phyloP scores from a whole-genome alignment of 306 rosid genomes.

The Abrus precatorius region DNA sequence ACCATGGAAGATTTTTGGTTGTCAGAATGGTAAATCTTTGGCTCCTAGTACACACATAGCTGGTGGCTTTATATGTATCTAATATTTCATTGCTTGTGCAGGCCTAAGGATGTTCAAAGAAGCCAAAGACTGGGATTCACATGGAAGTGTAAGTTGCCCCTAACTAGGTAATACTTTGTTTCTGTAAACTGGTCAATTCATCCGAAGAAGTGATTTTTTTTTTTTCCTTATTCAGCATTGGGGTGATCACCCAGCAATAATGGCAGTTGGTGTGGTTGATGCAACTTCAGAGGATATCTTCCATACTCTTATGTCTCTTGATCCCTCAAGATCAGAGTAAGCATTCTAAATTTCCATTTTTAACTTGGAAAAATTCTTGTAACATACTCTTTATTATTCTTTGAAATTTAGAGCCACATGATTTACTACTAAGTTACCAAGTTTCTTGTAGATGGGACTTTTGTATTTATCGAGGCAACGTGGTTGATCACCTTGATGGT shows the following conservation, averaged over 20 bases:
- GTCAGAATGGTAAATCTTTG: conserved; percentile 77
- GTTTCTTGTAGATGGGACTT: conserved; percentile 91
- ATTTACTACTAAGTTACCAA: conserved; percentile 47
- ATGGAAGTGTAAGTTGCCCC: conserved; percentile 64
- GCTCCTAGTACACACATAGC: conserved; percentile 43
- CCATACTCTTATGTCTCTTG: conserved; percentile 83
- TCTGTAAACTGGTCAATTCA: not conserved
- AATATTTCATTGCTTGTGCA: conserved; percentile 49
- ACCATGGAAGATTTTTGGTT: conserved; percentile 94
- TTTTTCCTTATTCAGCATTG: conserved; percentile 64
- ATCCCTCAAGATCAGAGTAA: conserved; percentile 90
- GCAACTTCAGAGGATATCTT: conserved; percentile 91
- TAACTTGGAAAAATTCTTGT: not conserved
- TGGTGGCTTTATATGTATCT: conserved; percentile 32
- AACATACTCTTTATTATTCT: not conserved
- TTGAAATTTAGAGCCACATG: not conserved
- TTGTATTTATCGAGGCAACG: conserved; percentile 69
- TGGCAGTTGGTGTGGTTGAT: conserved; percentile 91
- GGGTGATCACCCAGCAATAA: conserved; percentile 89
- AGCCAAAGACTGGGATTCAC: conserved; percentile 74
- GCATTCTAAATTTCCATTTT: conserved; percentile 37
- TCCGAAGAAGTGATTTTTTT: conserved; percentile 10
- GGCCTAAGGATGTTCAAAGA: conserved; percentile 92
- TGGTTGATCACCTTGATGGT: conserved; percentile 91
- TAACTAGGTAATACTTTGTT: not conserved